phyloP scores from a whole-genome alignment of 73 alveolate genomes.

The Urostyla sp. region DNA sequence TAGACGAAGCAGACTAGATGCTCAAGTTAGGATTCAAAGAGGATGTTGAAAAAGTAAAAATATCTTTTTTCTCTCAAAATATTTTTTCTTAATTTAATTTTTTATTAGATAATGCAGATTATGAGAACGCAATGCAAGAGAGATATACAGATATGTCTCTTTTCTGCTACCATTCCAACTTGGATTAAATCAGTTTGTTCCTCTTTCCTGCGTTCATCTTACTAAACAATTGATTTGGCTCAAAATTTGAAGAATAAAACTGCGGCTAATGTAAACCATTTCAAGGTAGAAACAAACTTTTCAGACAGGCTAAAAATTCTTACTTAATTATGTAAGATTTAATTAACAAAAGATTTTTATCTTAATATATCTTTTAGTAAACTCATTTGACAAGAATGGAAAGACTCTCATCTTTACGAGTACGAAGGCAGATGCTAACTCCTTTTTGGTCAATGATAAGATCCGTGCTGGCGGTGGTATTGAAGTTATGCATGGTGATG shows the following conservation, averaged over 20 bases:
- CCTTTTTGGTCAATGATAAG: conserved; percentile 84
- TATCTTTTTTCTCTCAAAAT: neutral
- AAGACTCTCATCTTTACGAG: conserved; percentile 86
- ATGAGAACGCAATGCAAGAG: conserved; percentile 67
- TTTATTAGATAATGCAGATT: conserved; percentile 73
- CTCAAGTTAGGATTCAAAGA: conserved; percentile 98
- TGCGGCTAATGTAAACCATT: conserved; percentile 85
- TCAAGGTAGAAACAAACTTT: conserved; percentile 83
- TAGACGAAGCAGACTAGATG: conserved; percentile 99
- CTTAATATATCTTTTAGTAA: conserved; percentile 1
- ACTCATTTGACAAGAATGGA: conserved; percentile 85
- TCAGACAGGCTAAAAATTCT: conserved; percentile 81
- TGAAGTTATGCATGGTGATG: conserved; percentile 93
- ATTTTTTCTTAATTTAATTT: too few species aligned
- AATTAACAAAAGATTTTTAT: too few species aligned
- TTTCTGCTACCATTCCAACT: conserved; percentile 97
- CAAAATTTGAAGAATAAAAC: conserved; percentile 94
- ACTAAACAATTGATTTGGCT: conserved; percentile 88
- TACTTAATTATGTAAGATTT: conserved; percentile 76
- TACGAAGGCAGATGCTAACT: conserved; percentile 88
- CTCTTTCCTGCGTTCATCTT: conserved; percentile 73
- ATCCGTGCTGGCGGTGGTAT: conserved; percentile 81
- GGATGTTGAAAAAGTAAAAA: conserved; percentile 85
- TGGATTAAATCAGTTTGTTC: conserved; percentile 96
- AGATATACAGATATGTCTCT: conserved; percentile 90